Evolutionary conservation across 495 filamentous ascomycete species (phyloP).

Genomic region (Tuber calosporum): DNA sequence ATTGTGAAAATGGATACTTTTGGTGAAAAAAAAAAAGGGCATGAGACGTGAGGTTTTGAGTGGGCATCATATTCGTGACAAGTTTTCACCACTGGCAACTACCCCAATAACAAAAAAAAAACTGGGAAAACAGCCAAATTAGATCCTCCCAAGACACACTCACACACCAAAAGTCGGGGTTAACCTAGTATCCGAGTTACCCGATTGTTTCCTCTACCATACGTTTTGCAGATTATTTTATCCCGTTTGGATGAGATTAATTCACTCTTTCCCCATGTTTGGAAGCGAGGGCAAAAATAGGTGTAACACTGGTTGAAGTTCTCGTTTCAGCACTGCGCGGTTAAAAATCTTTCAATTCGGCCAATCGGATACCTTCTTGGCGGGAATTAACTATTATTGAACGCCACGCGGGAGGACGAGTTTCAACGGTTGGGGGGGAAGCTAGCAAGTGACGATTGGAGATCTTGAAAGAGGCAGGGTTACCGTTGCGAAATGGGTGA

Average conservation of each 20-base stretch:
- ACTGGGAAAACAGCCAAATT: background rate
- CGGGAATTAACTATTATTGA: background rate
- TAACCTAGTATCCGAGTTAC: background rate
- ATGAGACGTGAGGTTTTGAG: no score
- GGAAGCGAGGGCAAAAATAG: background rate
- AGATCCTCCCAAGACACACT: background rate
- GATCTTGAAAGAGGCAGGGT: background rate
- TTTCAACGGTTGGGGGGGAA: constrained; percentile 1
- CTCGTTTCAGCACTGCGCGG: background rate
- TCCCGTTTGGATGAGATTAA: background rate
- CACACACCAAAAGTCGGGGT: background rate
- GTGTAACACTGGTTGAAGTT: background rate
- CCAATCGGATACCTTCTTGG: background rate
- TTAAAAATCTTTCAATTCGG: background rate
- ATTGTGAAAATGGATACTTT: no score
- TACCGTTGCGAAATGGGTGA: background rate
- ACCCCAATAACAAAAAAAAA: no score
- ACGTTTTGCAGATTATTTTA: background rate
- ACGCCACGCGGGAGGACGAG: background rate
- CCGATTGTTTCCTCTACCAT: background rate
- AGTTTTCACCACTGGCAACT: no score
- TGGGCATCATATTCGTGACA: no score
- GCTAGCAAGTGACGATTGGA: background rate
- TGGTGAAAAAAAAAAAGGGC: no score
- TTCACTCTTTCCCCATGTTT: background rate